Percentiles rank a stretch among this genome's conserved stretches.
Conservation (phyloP, 306 rosid genomes). For the Cucurbita maxima region DNA sequence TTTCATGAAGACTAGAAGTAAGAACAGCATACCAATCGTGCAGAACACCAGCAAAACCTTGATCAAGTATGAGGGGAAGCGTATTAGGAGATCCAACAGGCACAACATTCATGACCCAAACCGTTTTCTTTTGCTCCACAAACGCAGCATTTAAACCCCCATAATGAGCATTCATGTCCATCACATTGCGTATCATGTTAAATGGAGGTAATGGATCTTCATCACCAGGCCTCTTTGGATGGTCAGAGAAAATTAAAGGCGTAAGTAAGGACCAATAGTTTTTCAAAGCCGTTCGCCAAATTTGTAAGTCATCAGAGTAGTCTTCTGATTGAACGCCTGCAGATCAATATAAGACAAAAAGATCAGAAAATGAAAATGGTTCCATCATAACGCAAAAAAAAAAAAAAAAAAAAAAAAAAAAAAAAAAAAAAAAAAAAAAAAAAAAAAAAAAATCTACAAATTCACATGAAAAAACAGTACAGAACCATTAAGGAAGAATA, state of each 20-base stretch:
- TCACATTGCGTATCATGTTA: conserved; percentile 93
- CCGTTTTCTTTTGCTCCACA: conserved; percentile 68
- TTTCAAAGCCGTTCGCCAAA: conserved; percentile 57
- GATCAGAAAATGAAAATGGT: not conserved
- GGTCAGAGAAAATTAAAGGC: conserved; percentile 96
- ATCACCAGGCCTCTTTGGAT: conserved; percentile 99
- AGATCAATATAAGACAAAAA: conserved; percentile 1
- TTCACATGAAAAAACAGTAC: not conserved
- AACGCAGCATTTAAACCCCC: conserved; percentile 89
- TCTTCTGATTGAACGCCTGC: conserved; percentile 85
- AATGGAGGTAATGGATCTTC: conserved; percentile 98
- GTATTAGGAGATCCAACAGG: conserved; percentile 53
- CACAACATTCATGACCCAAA: conserved; percentile 97
- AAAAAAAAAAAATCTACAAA: not conserved
- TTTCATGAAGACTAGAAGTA: conserved; percentile 6
- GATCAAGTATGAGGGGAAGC: conserved; percentile 81
- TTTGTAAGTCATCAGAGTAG: conserved; percentile 59
- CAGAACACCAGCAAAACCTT: conserved; percentile 82
- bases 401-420: not conserved
- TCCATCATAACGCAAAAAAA: not conserved
- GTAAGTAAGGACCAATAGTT: conserved; percentile 93
- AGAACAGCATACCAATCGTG: conserved; percentile 57
- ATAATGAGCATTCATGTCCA: conserved; percentile 88
- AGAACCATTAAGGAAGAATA: conserved; percentile 18
- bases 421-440: not conserved